Evolutionary conservation across 1,284 basidiomycete species (phyloP).

Genomic region (Pisolithus thermaeus): DNA sequence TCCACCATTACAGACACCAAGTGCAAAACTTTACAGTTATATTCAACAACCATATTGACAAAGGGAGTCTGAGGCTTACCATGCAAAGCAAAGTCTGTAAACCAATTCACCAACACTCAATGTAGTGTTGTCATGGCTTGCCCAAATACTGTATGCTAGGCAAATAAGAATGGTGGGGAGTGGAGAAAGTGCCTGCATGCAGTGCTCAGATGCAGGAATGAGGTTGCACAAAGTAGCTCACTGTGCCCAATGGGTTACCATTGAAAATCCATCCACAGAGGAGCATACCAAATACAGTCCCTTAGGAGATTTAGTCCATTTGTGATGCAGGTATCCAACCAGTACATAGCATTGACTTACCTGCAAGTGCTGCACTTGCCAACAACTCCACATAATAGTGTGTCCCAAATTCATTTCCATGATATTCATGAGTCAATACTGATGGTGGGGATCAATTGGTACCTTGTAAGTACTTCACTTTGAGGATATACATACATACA

Average conservation of each 20-base stretch:
- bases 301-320: conserved; percentile 7
- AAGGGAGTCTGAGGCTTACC: conserved; percentile 49
- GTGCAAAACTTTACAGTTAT: conserved; percentile 50
- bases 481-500: conserved; percentile 34
- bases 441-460: conserved; percentile 5
- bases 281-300: conserved; percentile 69
- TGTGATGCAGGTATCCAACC: not conserved
- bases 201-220: too few species aligned
- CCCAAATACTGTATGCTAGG: too few species aligned
- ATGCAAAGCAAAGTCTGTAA: conserved; percentile 74
- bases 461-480: not conserved
- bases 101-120: conserved; percentile 69
- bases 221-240: too few species aligned
- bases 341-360: conserved; percentile 25
- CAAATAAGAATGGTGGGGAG: too few species aligned
- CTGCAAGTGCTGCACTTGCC: conserved; percentile 71
- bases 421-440: conserved; percentile 67
- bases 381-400: conserved; percentile 59
- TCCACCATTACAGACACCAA: conserved; percentile 81
- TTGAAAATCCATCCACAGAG: too few species aligned
- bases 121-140: too few species aligned
- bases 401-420: conserved; percentile 38
- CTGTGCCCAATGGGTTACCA: too few species aligned
- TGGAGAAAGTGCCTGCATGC: too few species aligned
- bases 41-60: too few species aligned